A percentile compares a stretch with the other conserved stretches of the same genome.
Evolutionary conservation across 192 early-diverging fungal genomes (phyloP).

Genomic region (Backusella westeae): DNA sequence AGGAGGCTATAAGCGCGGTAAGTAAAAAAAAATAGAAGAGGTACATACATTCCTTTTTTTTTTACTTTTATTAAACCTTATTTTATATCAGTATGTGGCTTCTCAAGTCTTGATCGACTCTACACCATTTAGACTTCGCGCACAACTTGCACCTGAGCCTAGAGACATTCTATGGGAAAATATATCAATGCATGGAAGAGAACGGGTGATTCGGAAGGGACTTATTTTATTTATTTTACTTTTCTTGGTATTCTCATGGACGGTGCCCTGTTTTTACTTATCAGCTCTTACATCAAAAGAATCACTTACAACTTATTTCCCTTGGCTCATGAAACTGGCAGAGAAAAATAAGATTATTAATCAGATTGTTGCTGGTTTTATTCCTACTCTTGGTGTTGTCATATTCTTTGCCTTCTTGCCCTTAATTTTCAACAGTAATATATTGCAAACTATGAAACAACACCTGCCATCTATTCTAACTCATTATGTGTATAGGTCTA

Average conservation of each 20-base stretch:
- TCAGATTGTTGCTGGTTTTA: slow-evolving; percentile 60
- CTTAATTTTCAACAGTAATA: slow-evolving; percentile 58
- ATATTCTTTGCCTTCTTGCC: slow-evolving; percentile 70
- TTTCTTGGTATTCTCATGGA: slow-evolving; percentile 77
- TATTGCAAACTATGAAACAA: not conserved
- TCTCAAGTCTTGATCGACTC: slow-evolving; percentile 65
- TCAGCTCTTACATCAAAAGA: slow-evolving; percentile 65
- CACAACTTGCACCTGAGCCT: slow-evolving; percentile 68
- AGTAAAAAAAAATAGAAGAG: not conserved
- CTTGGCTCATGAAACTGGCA: slow-evolving; percentile 52
- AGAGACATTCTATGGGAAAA: slow-evolving; percentile 78
- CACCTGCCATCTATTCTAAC: not conserved
- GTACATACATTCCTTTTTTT: not conserved
- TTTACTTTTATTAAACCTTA: not conserved
- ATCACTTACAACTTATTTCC: slow-evolving; percentile 57
- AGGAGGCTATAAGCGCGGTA: slow-evolving; percentile 67
- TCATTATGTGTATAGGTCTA: slow-evolving; percentile 16
- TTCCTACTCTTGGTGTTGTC: slow-evolving; percentile 72
- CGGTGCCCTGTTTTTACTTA: slow-evolving; percentile 63
- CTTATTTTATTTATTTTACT: slow-evolving; percentile 55
- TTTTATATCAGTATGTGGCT: slow-evolving; percentile 48
- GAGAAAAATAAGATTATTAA: slow-evolving; percentile 52
- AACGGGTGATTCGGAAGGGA: slow-evolving; percentile 50
- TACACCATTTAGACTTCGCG: slow-evolving; percentile 62
- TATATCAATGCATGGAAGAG: slow-evolving; percentile 57